Percentiles rank a stretch among this genome's conserved stretches.
phyloP scores from a whole-genome alignment of 768 basidiomycete genomes.

The Russula dissimulans region DNA sequence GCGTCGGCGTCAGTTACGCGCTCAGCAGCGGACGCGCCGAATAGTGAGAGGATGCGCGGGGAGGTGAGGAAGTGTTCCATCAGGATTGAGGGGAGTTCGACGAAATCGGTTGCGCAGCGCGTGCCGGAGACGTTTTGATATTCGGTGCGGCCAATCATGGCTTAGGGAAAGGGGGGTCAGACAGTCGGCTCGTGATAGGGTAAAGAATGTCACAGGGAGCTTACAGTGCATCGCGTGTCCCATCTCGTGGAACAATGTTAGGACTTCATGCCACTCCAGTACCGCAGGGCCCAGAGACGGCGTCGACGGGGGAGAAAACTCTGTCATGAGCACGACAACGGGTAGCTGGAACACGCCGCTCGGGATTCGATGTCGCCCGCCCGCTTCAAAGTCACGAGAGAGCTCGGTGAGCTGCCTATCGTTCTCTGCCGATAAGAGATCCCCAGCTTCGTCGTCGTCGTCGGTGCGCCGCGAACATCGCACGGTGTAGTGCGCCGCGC shows the following conservation, averaged over 20 bases:
- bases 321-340: conserved; percentile 83
- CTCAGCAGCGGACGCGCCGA: conserved; percentile 37
- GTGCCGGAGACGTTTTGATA: conserved; percentile 98
- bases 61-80: conserved; percentile 98
- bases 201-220: conserved; percentile 26
- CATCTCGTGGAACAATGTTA: conserved; percentile 97
- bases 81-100: conserved; percentile 93
- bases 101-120: conserved; percentile 96
- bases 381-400: conserved; percentile 55
- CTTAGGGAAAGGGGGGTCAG: conserved; percentile 32
- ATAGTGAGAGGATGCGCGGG: conserved; percentile 70
- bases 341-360: conserved; percentile 80
- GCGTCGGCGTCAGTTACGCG: conserved; percentile 30
- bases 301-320: conserved; percentile 57
- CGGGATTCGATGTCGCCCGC: conserved; percentile 49
- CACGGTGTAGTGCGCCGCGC: conserved; percentile 97
- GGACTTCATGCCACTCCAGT: conserved; percentile 87
- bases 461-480: conserved; percentile 89
- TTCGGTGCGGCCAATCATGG: conserved; percentile 96
- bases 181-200: not conserved
- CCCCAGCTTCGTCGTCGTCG: conserved; percentile 72
- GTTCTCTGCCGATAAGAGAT: conserved; percentile 37
- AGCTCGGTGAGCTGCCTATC: conserved; percentile 29
- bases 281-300: conserved; percentile 55
- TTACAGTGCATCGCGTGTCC: conserved; percentile 99